Conservation (phyloP, 257 asterid species). For the Asclepias syriaca region DNA sequence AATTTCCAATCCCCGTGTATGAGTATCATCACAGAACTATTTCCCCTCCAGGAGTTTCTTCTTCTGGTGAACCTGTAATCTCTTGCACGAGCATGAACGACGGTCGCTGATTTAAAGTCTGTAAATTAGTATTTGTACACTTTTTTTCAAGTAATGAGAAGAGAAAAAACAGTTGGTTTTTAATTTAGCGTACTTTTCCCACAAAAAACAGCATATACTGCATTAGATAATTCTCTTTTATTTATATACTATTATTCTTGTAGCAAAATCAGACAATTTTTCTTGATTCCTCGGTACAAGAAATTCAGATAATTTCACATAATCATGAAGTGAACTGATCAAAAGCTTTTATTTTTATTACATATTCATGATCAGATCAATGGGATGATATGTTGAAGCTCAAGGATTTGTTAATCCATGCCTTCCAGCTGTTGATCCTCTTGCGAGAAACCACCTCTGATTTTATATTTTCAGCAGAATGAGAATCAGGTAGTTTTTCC, state of each 20-base stretch:
- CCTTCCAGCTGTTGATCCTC: constrained; percentile 34
- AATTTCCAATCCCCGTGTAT: constrained; percentile 32
- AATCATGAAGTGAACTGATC: neutral
- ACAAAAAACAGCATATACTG: too few relatives aligned
- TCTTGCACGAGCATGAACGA: constrained; percentile 27
- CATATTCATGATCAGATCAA: constrained; percentile 7
- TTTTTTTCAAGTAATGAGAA: neutral
- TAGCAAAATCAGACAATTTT: neutral
- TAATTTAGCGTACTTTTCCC: too few relatives aligned
- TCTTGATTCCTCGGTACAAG: neutral
- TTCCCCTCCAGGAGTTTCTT: constrained; percentile 2
- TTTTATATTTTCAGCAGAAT: constrained; percentile 26
- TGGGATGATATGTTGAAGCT: constrained; percentile 32
- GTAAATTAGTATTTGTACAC: neutral
- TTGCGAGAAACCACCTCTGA: constrained; percentile 15
- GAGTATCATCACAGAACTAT: constrained; percentile 7
- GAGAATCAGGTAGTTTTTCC: constrained; percentile 15
- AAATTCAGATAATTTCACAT: too few relatives aligned
- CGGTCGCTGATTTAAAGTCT: constrained; percentile 22
- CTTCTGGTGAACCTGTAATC: constrained; percentile 20
- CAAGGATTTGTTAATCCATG: constrained; percentile 54
- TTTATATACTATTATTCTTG: neutral
- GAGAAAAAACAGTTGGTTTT: neutral
- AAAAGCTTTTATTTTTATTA: too few relatives aligned
- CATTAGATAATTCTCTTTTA: neutral